Percentiles rank a stretch among this genome's conserved stretches.
phyloP scores from a whole-genome alignment of 495 filamentous ascomycete genomes.

The Penicillium canariense region DNA sequence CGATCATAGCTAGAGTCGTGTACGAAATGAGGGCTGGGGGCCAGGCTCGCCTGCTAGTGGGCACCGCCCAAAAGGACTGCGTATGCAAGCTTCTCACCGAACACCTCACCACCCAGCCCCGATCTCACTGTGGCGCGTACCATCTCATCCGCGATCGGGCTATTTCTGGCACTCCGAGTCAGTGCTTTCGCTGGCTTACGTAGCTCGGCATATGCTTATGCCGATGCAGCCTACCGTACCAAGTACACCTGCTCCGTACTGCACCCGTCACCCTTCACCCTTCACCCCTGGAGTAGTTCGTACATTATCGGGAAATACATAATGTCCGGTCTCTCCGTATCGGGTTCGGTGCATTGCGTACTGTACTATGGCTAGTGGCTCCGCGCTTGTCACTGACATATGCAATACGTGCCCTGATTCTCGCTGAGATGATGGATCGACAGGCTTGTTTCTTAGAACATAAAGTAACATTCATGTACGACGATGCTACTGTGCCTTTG shows the following conservation, averaged over 20 bases:
- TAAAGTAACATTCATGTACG: constrained; percentile 5
- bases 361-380: neutral
- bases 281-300: no score
- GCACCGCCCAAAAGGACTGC: neutral
- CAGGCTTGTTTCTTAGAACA: neutral
- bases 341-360: neutral
- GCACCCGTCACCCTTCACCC: no score
- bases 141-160: neutral
- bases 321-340: neutral
- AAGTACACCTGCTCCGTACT: no score
- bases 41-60: no score
- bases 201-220: no score
- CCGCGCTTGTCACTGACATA: neutral
- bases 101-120: neutral
- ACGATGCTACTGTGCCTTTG: neutral
- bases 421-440: constrained; percentile 7
- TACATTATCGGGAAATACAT: no score
- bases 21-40: no score
- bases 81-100: neutral
- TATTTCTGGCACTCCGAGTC: neutral
- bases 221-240: no score
- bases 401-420: neutral
- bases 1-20: no score
- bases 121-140: constrained; percentile 12
- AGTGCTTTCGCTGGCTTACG: neutral